Evolutionary conservation across 768 basidiomycete genomes (phyloP), one percentile per base, ranked within the genome.

Genomic region (Lactarius hatsudake): DNA sequence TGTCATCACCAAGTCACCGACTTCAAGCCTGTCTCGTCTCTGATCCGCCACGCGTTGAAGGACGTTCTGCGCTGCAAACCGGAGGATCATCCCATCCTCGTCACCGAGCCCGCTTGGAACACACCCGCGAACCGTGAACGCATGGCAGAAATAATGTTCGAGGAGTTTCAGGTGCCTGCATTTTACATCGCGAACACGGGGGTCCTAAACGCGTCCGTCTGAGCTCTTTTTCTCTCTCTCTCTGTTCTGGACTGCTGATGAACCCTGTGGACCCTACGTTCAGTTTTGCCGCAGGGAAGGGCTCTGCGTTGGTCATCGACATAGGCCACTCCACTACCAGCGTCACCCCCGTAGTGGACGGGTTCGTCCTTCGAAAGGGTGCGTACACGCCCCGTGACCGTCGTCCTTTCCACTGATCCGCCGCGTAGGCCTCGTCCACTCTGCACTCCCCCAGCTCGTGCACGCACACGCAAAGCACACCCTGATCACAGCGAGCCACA

Each of bases 91-190:
- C 97, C 97, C 1, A 78, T 98, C 53, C 85, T 99, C 51, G 85
- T 95, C 9, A 98, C 97, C 0, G 97, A 99, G 76, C 91, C 95
- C 8, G 89, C 95, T 3, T 99, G 97, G 97, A 98, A 98, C 75
- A 93, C 94, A 0, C 81, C 87, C 26, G 87, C 87, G n/a, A 94
- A 97, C 74, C 81, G 96, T 67, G 94, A 98, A 79, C 85, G 90
- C 63, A 92, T 98, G 89, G 92, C 94, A 13, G 94, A 98, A 79
- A 91, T 97, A 57, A 92, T 97, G 88, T 98, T 98, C 73, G 97
- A 99, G 77, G 90, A 96, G 72, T 96, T 97, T 72, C 82, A 92
- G 57, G 90, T 90, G 8, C 96, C 97, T 10, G 97, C 96, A 2
- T 95, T 96, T 79, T 99, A 98, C 75, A 91, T 96, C 45, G 94